These are phyloP conservation scores for Trypanosoma caninum DNA, from an alignment of 208 protist species.

Conservation along the genomic window DNA sequence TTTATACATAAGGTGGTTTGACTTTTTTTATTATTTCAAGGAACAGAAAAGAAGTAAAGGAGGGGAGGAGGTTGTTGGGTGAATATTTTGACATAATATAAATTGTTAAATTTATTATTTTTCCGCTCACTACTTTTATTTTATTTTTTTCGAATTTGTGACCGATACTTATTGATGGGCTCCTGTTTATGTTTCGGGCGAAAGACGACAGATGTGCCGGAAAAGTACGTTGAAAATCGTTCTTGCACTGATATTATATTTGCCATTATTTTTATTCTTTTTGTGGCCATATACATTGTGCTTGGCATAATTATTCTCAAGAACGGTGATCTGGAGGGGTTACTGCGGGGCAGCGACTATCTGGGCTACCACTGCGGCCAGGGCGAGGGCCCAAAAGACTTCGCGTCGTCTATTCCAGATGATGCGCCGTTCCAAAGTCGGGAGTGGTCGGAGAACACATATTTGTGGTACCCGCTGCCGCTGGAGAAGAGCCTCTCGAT, in stretches of 20 bases:
- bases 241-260: conserved; percentile 36
- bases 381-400: conserved; percentile 3
- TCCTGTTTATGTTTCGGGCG: not conserved
- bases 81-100: too few relatives aligned
- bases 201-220: not conserved
- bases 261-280: conserved; percentile 38
- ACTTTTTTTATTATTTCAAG: too few relatives aligned
- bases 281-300: conserved; percentile 30
- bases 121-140: too few relatives aligned
- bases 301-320: conserved; percentile 35
- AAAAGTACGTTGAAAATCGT: conserved; percentile 21
- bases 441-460: conserved; percentile 26
- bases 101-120: too few relatives aligned
- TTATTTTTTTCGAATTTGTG: too few relatives aligned
- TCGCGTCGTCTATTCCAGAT: conserved; percentile 2
- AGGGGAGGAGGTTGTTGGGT: too few relatives aligned
- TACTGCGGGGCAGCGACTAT: conserved; percentile 35
- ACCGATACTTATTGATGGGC: conserved; percentile 9
- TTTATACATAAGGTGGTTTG: too few relatives aligned
- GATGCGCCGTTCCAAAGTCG: conserved; percentile 20
- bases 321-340: conserved; percentile 26
- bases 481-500: not conserved
- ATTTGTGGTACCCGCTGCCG: conserved; percentile 27
- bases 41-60: too few relatives aligned
- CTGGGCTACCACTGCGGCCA: conserved; percentile 35